A percentile compares a stretch with the other conserved stretches of the same genome.
phyloP scores from a whole-genome alignment of 176 grass and related monocot species.

The Musa itinerans region DNA sequence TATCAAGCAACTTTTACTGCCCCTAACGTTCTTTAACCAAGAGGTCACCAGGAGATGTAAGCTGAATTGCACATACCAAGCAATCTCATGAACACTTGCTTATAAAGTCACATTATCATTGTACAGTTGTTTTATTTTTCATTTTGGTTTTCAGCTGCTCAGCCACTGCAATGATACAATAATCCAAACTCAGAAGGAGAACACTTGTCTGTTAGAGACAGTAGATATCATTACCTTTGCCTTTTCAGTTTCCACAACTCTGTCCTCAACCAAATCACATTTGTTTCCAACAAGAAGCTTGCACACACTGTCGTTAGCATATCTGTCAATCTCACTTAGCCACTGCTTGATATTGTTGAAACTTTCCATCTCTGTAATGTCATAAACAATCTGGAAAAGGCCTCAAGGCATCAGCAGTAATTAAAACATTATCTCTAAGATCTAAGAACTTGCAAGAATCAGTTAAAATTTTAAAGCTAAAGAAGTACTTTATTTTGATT shows the following conservation, averaged over 20 bases:
- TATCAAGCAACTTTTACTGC: background rate
- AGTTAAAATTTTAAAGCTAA: too few relatives aligned
- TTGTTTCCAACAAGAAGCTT: conserved; percentile 90
- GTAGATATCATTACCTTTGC: conserved; percentile 45
- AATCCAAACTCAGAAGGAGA: background rate
- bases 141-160: background rate
- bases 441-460: too few relatives aligned
- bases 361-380: conserved; percentile 82
- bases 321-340: conserved; percentile 73
- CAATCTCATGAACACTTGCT: background rate
- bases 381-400: conserved; percentile 71
- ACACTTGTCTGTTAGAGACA: too few relatives aligned
- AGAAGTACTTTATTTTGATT: background rate
- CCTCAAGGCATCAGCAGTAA: background rate
- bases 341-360: conserved; percentile 87
- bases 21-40: background rate
- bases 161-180: background rate
- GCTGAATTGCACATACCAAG: background rate
- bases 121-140: background rate
- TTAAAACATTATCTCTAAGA: too few relatives aligned
- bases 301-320: conserved; percentile 63
- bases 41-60: background rate
- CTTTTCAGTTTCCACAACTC: conserved; percentile 52
- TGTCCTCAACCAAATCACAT: conserved; percentile 66
- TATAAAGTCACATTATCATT: background rate